Evolutionary conservation across 306 rosid genomes (phyloP).

Genomic region (Trifolium repens): DNA sequence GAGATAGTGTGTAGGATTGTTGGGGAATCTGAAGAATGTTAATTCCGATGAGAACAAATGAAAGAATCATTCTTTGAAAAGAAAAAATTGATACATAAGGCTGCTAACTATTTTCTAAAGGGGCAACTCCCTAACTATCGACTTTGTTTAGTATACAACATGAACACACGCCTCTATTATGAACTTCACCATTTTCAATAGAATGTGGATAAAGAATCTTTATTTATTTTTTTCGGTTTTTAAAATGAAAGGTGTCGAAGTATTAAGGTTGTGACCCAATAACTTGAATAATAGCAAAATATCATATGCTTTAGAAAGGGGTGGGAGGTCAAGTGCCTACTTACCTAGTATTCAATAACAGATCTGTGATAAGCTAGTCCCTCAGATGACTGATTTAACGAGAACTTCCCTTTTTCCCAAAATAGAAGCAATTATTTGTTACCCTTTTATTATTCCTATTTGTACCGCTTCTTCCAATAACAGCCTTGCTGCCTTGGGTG

Average conservation of each 20-base stretch:
- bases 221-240: too few species aligned
- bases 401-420: neutral
- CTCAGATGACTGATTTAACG: conserved; percentile 35
- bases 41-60: neutral
- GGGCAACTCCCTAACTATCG: neutral
- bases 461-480: neutral
- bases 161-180: neutral
- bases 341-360: neutral
- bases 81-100: neutral
- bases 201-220: neutral
- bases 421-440: conserved; percentile 19
- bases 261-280: too few species aligned
- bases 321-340: neutral
- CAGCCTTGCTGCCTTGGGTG: conserved; percentile 6
- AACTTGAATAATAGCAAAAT: too few species aligned
- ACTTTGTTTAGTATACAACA: neutral
- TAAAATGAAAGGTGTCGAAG: too few species aligned
- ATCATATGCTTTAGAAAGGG: too few species aligned
- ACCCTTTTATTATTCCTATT: conserved; percentile 19
- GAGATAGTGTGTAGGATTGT: neutral
- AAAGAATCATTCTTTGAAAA: neutral
- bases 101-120: conserved; percentile 3
- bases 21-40: neutral
- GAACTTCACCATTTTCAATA: neutral
- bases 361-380: conserved; percentile 21